phyloP scores from a whole-genome alignment of 371 early-diverging fungal genomes.

The Zychaea mexicana region DNA sequence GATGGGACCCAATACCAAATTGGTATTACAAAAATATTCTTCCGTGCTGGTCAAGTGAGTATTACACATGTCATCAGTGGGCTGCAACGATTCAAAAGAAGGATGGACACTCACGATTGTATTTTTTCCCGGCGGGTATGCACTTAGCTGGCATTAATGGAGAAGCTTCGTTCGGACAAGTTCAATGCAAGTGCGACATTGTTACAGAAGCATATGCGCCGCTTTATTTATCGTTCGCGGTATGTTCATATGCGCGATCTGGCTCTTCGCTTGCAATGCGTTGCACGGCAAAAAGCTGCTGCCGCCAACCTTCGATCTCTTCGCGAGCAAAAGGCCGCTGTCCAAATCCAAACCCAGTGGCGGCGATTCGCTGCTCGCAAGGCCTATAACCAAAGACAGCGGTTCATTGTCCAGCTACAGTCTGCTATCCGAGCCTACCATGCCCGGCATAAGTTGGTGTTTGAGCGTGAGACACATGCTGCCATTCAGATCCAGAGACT shows the following conservation, averaged over 20 bases:
- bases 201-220: slow-evolving; percentile 88
- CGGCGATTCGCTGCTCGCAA: slow-evolving; percentile 70
- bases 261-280: slow-evolving; percentile 58
- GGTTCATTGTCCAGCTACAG: slow-evolving; percentile 36
- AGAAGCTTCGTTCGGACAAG: slow-evolving; percentile 83
- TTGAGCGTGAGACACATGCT: slow-evolving; percentile 56
- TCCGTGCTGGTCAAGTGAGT: slow-evolving; percentile 89
- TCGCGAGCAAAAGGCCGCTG: slow-evolving; percentile 74
- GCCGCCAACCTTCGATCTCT: slow-evolving; percentile 46
- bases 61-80: neutral
- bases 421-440: slow-evolving; percentile 54
- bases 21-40: slow-evolving; percentile 98
- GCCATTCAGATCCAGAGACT: slow-evolving; percentile 77
- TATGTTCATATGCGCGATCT: slow-evolving; percentile 64
- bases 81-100: neutral
- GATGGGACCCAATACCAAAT: slow-evolving; percentile 91
- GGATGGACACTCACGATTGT: neutral
- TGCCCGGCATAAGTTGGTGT: slow-evolving; percentile 49
- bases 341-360: slow-evolving; percentile 71
- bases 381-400: slow-evolving; percentile 41
- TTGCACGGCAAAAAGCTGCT: slow-evolving; percentile 64
- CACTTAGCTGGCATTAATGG: slow-evolving; percentile 82
- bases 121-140: neutral
- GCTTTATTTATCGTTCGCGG: slow-evolving; percentile 67
- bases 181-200: slow-evolving; percentile 77